Evolutionary conservation across 2,329 filamentous ascomycete species (phyloP), one percentile per base, ranked within the genome.

Genomic region (Elsinoe ampelina): DNA sequence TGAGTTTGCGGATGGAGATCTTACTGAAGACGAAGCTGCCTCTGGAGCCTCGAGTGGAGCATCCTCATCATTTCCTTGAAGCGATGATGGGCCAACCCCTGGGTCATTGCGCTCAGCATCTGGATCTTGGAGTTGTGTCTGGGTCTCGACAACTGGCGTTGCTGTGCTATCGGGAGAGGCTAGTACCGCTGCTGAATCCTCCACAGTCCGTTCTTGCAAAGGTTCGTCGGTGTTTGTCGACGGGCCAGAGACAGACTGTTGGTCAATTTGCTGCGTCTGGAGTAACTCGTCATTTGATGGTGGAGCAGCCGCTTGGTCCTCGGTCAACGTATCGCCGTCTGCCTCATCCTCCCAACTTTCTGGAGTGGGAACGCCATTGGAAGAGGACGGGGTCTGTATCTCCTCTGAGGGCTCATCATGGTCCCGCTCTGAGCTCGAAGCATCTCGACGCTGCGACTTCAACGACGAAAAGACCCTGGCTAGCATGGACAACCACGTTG

Each of bases 311-410:
- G 26, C 2, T 26, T 2, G 8, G 12, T 22, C 6, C 41, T 45
- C 45, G 11, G 22, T 30, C 17, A 13, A 17, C 13, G 45, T 3
- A 34, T 11, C 45, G n/a, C 15, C 45, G 3, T 34, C 45, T 2
- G 15, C 10, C 45, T 50, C 45, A 35, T 50, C 45, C 30, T 50
- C 45, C 45, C 45, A 50, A 30, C 45, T 50, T 17, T 50, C 45
- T 34, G 45, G 45, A 7, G 45, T 50, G 5, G 45, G 26, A 13
- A 50, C n/a, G 8, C 45, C 45, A 50, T 35, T 26, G 5, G 45
- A 50, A 13, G 45, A 50, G 2, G 45, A 50, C 5, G 45, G 11
- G 1, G 26, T 50, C 45, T 34, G 45, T 13, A 20, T 11, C 12
- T 34, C 26, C 26, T 50, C 45, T 10, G 26, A 15, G 13, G 26